These are phyloP conservation scores for Tricholoma terreum DNA, from an alignment of 768 basidiomycete species.

Conservation along the genomic window DNA sequence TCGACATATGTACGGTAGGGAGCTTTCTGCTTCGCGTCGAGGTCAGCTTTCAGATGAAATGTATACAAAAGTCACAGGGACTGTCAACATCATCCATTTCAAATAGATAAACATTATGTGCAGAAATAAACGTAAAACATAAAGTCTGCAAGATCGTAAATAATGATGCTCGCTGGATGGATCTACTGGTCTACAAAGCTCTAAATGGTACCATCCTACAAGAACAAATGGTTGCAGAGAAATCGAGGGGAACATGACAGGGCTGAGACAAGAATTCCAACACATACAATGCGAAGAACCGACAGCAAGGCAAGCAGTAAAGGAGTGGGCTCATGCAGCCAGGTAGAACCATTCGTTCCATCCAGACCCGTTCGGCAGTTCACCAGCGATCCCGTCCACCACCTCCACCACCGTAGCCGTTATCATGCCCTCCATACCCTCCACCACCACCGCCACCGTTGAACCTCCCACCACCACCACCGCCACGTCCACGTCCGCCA, in stretches of 20 bases:
- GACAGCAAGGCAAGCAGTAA: background rate
- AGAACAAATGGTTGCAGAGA: slow-evolving; percentile 1
- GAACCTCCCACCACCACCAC: slow-evolving; percentile 42
- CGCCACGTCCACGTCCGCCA: slow-evolving; percentile 46
- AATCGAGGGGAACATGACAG: slow-evolving; percentile 2
- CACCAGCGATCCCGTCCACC: slow-evolving; percentile 33
- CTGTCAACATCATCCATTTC: too few species aligned
- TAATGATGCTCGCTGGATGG: slow-evolving; percentile 2
- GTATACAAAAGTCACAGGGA: too few species aligned
- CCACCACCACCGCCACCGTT: slow-evolving; percentile 39
- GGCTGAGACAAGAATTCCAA: background rate
- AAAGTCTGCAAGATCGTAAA: background rate
- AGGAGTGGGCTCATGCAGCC: background rate
- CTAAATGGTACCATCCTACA: slow-evolving; percentile 16
- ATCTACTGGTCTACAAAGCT: slow-evolving; percentile 21
- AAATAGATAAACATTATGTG: too few species aligned
- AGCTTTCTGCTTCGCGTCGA: too few species aligned
- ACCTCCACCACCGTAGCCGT: slow-evolving; percentile 36
- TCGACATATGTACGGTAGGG: too few species aligned
- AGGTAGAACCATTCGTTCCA: background rate
- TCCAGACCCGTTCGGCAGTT: background rate
- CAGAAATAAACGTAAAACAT: background rate
- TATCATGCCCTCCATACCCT: slow-evolving; percentile 41
- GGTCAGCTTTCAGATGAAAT: too few species aligned
- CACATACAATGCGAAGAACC: background rate